Conservation (phyloP, 1,284 basidiomycete species). For the Sanghuangporus weigelae region DNA sequence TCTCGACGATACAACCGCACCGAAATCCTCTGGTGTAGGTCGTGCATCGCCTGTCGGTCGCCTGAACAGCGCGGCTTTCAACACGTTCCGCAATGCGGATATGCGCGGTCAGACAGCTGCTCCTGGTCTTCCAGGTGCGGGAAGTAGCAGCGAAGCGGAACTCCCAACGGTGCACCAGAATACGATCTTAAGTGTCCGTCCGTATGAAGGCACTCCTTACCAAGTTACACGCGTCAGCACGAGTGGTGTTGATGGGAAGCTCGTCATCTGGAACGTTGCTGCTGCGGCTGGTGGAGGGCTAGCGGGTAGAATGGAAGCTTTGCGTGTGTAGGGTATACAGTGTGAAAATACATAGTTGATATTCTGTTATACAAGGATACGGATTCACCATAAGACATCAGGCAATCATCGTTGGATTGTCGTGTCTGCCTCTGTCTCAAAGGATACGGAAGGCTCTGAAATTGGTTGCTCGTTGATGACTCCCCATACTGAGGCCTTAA, state of each 20-base stretch:
- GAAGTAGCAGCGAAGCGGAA: constrained; percentile 57
- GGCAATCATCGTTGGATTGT: constrained; percentile 32
- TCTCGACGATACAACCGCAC: constrained; percentile 71
- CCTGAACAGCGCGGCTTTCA: constrained; percentile 93
- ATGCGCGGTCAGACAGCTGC: constrained; percentile 66
- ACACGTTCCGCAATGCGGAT: constrained; percentile 92
- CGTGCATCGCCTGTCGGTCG: constrained; percentile 61
- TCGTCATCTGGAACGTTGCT: constrained; percentile 87
- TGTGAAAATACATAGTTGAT: not conserved
- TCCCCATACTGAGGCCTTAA: constrained; percentile 94
- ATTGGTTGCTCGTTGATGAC: constrained; percentile 83
- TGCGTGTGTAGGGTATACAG: constrained; percentile 38
- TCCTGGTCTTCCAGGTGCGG: constrained; percentile 33
- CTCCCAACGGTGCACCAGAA: constrained; percentile 94
- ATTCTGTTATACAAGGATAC: constrained; percentile 2
- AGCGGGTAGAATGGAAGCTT: constrained; percentile 39
- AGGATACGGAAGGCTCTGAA: constrained; percentile 34
- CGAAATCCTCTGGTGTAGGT: constrained; percentile 40
- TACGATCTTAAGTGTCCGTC: constrained; percentile 88
- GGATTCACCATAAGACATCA: constrained; percentile 21
- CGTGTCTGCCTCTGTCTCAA: constrained; percentile 21
- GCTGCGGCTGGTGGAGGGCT: constrained; percentile 39
- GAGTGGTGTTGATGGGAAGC: constrained; percentile 90
- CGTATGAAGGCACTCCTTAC: constrained; percentile 60
- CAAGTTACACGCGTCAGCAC: constrained; percentile 81